These are phyloP conservation scores for Coemansia sp. DNA, from an alignment of 192 early-diverging fungal species.

Conservation along the genomic window DNA sequence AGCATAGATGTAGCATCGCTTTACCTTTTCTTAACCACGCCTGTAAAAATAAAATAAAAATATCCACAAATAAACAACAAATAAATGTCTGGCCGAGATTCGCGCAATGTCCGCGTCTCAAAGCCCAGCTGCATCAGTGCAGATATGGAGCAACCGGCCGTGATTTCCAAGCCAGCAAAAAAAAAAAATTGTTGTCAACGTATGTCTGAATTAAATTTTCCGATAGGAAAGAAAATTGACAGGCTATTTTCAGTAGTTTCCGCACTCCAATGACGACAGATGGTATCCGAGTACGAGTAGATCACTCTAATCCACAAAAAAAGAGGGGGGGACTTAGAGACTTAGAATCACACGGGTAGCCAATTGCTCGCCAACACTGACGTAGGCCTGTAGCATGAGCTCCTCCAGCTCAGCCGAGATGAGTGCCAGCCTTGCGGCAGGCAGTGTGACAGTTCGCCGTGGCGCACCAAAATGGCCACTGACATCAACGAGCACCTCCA, in stretches of 20 bases:
- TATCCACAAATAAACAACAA: neutral
- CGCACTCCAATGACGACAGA: neutral
- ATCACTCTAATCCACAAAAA: neutral
- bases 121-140: neutral
- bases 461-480: neutral
- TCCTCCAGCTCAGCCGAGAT: conserved; percentile 13
- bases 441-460: neutral
- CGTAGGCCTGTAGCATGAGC: conserved; percentile 21
- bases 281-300: neutral
- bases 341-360: conserved; percentile 11
- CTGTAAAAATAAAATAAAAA: neutral
- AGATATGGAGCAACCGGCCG: conserved; percentile 3
- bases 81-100: neutral
- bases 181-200: too few relatives aligned
- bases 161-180: conserved; percentile 10
- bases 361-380: conserved; percentile 22
- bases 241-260: too few relatives aligned
- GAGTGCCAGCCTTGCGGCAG: neutral
- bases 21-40: neutral
- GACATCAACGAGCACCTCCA: neutral
- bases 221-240: too few relatives aligned
- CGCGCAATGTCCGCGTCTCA: neutral
- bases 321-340: neutral
- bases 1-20: too few relatives aligned
- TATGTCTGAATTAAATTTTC: too few relatives aligned